These are phyloP conservation scores for Suillus americanus DNA, from an alignment of 768 basidiomycete species.

Conservation along the genomic window DNA sequence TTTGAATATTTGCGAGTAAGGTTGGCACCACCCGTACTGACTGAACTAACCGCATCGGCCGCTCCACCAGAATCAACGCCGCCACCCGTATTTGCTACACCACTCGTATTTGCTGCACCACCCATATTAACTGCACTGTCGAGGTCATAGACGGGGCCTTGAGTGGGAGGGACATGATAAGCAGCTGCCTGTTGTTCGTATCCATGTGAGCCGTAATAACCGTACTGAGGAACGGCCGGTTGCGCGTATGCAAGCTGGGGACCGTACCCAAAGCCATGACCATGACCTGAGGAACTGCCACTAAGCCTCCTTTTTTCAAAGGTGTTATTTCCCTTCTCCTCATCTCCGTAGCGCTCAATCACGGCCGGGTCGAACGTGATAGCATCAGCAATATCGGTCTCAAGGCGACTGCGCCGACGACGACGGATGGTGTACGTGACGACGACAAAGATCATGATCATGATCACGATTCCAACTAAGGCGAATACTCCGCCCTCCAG, in stretches of 20 bases:
- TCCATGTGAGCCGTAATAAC: slow-evolving; percentile 17
- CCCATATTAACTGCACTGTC: slow-evolving; percentile 8
- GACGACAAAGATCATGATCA: slow-evolving; percentile 44
- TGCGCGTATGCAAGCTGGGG: slow-evolving; percentile 20
- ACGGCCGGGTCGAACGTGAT: slow-evolving; percentile 50
- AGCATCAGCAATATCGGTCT: slow-evolving; percentile 39
- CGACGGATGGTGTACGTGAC: slow-evolving; percentile 51
- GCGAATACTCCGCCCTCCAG: slow-evolving; percentile 60
- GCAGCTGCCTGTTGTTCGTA: slow-evolving; percentile 19
- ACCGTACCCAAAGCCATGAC: slow-evolving; percentile 20
- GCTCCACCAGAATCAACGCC: slow-evolving; percentile 3
- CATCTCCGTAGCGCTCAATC: slow-evolving; percentile 25
- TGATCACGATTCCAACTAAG: slow-evolving; percentile 46
- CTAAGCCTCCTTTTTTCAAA: slow-evolving; percentile 25
- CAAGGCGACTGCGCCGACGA: slow-evolving; percentile 40
- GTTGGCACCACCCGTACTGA: slow-evolving; percentile 24
- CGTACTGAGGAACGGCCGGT: slow-evolving; percentile 13
- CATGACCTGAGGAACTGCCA: slow-evolving; percentile 25
- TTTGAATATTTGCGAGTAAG: slow-evolving; percentile 35
- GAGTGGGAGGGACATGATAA: slow-evolving; percentile 8
- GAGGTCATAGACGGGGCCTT: slow-evolving; percentile 15
- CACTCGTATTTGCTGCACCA: slow-evolving; percentile 19
- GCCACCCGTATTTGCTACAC: slow-evolving; percentile 16
- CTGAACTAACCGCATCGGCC: slow-evolving; percentile 10
- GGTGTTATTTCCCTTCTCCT: slow-evolving; percentile 19